Evolutionary conservation across 768 basidiomycete species (phyloP).

Genomic region (Coprinopsis cinerea): DNA sequence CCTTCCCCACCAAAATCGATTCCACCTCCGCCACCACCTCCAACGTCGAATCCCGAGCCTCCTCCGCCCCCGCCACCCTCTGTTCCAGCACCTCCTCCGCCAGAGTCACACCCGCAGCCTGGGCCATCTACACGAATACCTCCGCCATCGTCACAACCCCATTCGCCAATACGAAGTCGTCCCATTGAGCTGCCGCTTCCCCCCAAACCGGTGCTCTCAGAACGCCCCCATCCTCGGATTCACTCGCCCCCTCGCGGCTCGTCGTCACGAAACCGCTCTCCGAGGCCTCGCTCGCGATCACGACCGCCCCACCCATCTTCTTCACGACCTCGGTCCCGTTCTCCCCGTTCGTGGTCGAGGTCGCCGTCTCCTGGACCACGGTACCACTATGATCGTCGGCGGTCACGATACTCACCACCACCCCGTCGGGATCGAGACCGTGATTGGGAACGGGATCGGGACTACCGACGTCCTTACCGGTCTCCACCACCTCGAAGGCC

Average conservation of each 20-base stretch:
- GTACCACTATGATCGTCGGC: neutral
- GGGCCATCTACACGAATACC: too few relatives aligned
- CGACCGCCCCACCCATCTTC: neutral
- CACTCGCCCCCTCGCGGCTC: conserved; percentile 2
- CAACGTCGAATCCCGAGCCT: neutral
- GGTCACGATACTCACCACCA: neutral
- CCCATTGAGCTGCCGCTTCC: conserved; percentile 3
- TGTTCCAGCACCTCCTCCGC: conserved; percentile 3
- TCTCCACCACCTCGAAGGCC: neutral
- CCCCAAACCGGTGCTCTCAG: conserved; percentile 1
- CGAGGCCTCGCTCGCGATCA: neutral
- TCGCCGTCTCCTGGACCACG: neutral
- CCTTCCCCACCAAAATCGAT: conserved; percentile 11
- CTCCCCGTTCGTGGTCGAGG: conserved; percentile 1
- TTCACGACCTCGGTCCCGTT: neutral
- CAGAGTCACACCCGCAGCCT: conserved; percentile 23
- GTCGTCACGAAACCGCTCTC: neutral
- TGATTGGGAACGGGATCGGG: conserved; percentile 3
- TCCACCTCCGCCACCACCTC: conserved; percentile 20
- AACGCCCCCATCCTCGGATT: neutral
- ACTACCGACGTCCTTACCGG: neutral
- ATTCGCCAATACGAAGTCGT: conserved; percentile 1
- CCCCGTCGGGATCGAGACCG: neutral
- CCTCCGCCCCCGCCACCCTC: conserved; percentile 9
- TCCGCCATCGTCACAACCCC: conserved; percentile 12